Base-by-base conservation (phyloP, 139 green algal genomes). In the Chlamydomonas schloesseri region DNA sequence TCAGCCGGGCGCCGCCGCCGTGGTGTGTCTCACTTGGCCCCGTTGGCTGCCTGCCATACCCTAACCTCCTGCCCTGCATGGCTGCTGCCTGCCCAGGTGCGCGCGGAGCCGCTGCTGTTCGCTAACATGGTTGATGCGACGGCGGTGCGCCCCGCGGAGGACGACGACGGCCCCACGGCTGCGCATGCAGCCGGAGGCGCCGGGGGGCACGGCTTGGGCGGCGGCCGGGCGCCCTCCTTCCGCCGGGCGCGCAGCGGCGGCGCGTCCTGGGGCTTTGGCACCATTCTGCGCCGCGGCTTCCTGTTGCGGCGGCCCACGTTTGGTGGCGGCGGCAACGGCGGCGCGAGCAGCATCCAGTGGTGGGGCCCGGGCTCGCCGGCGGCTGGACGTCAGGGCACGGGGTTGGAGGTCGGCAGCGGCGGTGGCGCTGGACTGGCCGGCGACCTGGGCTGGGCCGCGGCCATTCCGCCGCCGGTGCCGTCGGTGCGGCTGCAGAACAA, bases 401-500 rank as follows among this genome's bases (percentile, higher is more conserved):
- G 55, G 20, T 23, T 17, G 55, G 55, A 62, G 55, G 55, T 5
- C 9, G 55, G 67, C 31, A 31, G 31, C 10, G 31, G 2, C 28
- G 67, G 6, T 31, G 65, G 65, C 10, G 11, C 10, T 21, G n/a
- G 15, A 4, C 65, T 10, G 31, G 21, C 31, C n/a, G 67, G 67
- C 15, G 74, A 29, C 26, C 10, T 50, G 42, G 42, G 60, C 26
- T 31, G 26, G 60, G 60, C 24, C 3, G 26, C 60, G 26, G 60
- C 60, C 26, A 23, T 47, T 9, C 21, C 33, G 31, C 31, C 18
- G 72, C 17, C 73, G 50, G 71, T 28, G 29, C 64, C 29, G 64
- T 20, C n/a, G 29, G 64, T 92, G 29, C 55, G 81, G 72, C 84
- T 99, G 68, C 80, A 89, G 67, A 99, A 98, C 92, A 98, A 98